phyloP scores from a whole-genome alignment of 2,329 filamentous ascomycete species.

The Herpotrichia juniperi region DNA sequence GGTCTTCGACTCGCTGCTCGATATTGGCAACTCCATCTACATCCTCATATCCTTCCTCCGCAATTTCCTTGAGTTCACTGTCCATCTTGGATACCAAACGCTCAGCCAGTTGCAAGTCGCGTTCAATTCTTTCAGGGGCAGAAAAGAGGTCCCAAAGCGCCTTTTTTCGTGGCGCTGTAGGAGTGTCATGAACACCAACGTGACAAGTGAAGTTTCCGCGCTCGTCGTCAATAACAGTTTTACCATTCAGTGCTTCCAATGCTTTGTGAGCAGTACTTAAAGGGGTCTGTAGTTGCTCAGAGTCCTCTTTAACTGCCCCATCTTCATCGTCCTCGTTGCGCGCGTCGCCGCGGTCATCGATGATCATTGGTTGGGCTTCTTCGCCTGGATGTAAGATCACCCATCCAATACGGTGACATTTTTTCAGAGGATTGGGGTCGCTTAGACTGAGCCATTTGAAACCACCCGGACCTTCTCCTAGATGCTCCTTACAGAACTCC shows the following conservation, averaged over 20 bases:
- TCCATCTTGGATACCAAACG: conserved; percentile 86
- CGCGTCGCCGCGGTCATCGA: conserved; percentile 74
- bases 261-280: conserved; percentile 77
- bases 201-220: conserved; percentile 97
- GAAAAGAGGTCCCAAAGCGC: conserved; percentile 97
- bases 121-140: conserved; percentile 88
- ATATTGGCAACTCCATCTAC: conserved; percentile 77
- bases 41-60: conserved; percentile 45
- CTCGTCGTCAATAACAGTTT: conserved; percentile 92
- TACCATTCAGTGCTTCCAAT: conserved; percentile 92
- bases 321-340: conserved; percentile 70
- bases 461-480: conserved; percentile 87
- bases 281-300: conserved; percentile 43
- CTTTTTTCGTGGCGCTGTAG: conserved; percentile 86
- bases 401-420: conserved; percentile 98
- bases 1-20: conserved; percentile 82
- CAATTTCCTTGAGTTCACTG: conserved; percentile 76
- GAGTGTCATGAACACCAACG: conserved; percentile 92
- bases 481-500: conserved; percentile 90
- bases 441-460: conserved; percentile 96
- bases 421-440: conserved; percentile 95
- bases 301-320: conserved; percentile 62
- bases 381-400: conserved; percentile 88
- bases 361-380: conserved; percentile 61
- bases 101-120: conserved; percentile 82